These are phyloP conservation scores for Ogataea chonburiensis DNA, from an alignment of 805 yeast genomes.

Conservation along the genomic window DNA sequence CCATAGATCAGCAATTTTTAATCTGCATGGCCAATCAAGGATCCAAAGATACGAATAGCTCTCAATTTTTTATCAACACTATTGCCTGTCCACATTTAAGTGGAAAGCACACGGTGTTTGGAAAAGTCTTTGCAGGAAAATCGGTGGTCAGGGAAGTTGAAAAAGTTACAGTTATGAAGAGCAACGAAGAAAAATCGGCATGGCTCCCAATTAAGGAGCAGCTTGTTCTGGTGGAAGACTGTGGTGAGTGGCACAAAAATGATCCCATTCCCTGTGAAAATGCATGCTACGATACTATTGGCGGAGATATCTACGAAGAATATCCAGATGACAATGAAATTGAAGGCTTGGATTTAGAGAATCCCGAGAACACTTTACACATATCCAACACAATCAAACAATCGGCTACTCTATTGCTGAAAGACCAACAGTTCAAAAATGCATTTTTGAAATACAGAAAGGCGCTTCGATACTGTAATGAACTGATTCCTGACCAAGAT, in stretches of 20 bases:
- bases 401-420: slow-evolving; percentile 62
- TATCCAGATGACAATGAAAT: slow-evolving; percentile 73
- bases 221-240: slow-evolving; percentile 47
- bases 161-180: slow-evolving; percentile 43
- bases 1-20: slow-evolving; percentile 45
- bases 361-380: slow-evolving; percentile 43
- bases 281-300: slow-evolving; percentile 59
- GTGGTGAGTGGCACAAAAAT: slow-evolving; percentile 61
- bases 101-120: slow-evolving; percentile 78
- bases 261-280: slow-evolving; percentile 58
- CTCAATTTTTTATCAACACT: slow-evolving; percentile 73
- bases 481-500: slow-evolving; percentile 68
- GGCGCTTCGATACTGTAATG: slow-evolving; percentile 67
- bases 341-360: slow-evolving; percentile 54
- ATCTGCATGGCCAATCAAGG: slow-evolving; percentile 68
- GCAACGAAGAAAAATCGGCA: slow-evolving; percentile 21
- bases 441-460: slow-evolving; percentile 65
- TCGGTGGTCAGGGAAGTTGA: slow-evolving; percentile 69
- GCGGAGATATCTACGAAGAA: slow-evolving; percentile 75
- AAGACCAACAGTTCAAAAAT: slow-evolving; percentile 46
- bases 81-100: slow-evolving; percentile 69
- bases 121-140: slow-evolving; percentile 65
- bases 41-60: slow-evolving; percentile 46
- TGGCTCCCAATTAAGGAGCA: slow-evolving; percentile 40
- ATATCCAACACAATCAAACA: slow-evolving; percentile 60